Evolutionary conservation across 2,329 filamentous ascomycete species (phyloP).

Genomic region (Colletotrichum melonis): DNA sequence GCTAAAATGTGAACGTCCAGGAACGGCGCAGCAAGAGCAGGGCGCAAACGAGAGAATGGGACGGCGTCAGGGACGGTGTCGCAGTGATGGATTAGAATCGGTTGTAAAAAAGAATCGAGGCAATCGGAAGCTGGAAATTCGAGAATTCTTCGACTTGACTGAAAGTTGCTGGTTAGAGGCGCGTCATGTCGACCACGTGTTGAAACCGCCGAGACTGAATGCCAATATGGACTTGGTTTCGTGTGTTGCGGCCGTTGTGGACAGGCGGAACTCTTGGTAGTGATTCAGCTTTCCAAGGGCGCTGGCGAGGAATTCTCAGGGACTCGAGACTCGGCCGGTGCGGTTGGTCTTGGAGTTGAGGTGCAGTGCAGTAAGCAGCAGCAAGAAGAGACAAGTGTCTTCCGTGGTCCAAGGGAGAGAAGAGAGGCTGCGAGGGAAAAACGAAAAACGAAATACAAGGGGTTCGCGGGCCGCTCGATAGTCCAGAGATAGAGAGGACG

Average conservation of each 20-base stretch:
- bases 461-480: neutral
- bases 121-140: slow-evolving; percentile 4
- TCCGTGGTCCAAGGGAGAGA: slow-evolving; percentile 8
- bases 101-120: neutral
- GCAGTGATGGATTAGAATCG: neutral
- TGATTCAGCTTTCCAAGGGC: slow-evolving; percentile 8
- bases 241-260: slow-evolving; percentile 1
- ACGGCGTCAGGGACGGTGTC: neutral
- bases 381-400: slow-evolving; percentile 14
- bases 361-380: neutral
- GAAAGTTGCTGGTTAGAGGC: slow-evolving; percentile 10
- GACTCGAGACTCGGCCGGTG: slow-evolving; percentile 1
- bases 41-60: neutral
- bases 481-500: slow-evolving; percentile 2
- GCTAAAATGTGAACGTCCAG: slow-evolving; percentile 1
- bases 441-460: slow-evolving; percentile 6
- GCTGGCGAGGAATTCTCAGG: slow-evolving; percentile 5
- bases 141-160: slow-evolving; percentile 5
- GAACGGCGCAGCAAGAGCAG: slow-evolving; percentile 4
- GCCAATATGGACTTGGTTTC: slow-evolving; percentile 13
- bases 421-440: neutral
- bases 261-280: neutral
- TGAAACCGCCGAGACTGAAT: slow-evolving; percentile 30
- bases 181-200: slow-evolving; percentile 19
- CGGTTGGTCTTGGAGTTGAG: neutral